Evolutionary conservation across 2,329 filamentous ascomycete genomes (phyloP).

Genomic region (Stagonosporopsis vannaccii): DNA sequence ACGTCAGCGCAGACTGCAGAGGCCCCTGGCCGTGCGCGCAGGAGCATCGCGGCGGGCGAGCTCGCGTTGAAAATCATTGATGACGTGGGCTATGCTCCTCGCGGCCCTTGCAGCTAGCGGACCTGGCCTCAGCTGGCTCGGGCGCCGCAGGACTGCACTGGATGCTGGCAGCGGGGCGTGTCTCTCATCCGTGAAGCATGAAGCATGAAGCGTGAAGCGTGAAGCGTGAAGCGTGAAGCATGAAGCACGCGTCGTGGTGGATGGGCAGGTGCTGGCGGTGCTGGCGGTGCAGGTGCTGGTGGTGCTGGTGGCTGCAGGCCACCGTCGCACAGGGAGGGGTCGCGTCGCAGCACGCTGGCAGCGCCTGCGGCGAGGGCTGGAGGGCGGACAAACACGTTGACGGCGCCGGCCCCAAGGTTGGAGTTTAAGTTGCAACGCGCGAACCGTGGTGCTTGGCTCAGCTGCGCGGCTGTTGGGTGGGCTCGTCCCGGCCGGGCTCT

Average conservation of each 20-base stretch:
- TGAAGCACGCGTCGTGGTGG: no score
- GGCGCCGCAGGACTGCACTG: slow-evolving; percentile 2
- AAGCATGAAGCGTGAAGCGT: no score
- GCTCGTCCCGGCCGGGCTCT: neutral
- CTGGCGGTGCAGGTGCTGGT: slow-evolving; percentile 6
- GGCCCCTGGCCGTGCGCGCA: slow-evolving; percentile 22
- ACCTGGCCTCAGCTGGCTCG: slow-evolving; percentile 16
- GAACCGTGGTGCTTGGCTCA: no score
- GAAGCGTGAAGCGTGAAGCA: no score
- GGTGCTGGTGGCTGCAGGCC: slow-evolving; percentile 16
- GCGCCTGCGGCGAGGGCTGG: neutral
- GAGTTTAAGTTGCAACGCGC: no score
- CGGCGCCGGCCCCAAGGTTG: no score
- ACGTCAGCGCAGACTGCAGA: slow-evolving; percentile 22
- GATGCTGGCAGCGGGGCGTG: no score
- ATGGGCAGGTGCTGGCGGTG: neutral
- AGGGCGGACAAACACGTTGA: no score
- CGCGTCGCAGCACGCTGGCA: neutral
- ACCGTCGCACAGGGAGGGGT: slow-evolving; percentile 14
- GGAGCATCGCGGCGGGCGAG: slow-evolving; percentile 28
- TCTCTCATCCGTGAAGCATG: no score
- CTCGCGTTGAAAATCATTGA: slow-evolving; percentile 37
- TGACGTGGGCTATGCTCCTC: slow-evolving; percentile 30
- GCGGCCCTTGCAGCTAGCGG: slow-evolving; percentile 30
- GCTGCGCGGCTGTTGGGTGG: no score